A percentile compares a stretch with the other conserved stretches of the same genome.
phyloP scores from a whole-genome alignment of 192 early-diverging fungal species.

The Coemansia sp. region DNA sequence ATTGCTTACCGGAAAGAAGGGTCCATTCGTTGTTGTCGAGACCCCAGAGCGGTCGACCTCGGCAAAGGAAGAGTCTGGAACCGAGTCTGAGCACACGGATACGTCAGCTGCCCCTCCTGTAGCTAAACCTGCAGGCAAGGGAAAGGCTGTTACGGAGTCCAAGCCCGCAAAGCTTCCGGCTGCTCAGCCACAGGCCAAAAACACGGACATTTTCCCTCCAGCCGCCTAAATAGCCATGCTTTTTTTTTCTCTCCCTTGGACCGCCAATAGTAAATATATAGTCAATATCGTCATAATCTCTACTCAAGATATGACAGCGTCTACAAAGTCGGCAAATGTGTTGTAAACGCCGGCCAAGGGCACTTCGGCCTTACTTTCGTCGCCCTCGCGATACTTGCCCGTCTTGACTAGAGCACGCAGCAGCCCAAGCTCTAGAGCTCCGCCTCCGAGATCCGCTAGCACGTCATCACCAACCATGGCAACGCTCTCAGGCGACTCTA shows the following conservation, averaged over 20 bases:
- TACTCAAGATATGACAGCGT: slow-evolving; percentile 55
- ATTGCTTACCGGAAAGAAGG: slow-evolving; percentile 39
- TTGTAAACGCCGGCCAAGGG: slow-evolving; percentile 61
- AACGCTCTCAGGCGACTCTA: slow-evolving; percentile 56
- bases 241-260: neutral
- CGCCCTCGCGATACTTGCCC: slow-evolving; percentile 79
- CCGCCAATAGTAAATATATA: neutral
- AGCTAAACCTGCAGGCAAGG: neutral
- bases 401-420: slow-evolving; percentile 69
- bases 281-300: neutral
- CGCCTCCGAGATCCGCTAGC: slow-evolving; percentile 77
- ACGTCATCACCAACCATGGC: slow-evolving; percentile 92
- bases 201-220: slow-evolving; percentile 1
- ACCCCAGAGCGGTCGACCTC: slow-evolving; percentile 2
- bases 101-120: neutral
- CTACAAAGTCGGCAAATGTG: slow-evolving; percentile 70
- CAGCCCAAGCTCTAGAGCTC: slow-evolving; percentile 76
- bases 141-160: neutral
- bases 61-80: neutral
- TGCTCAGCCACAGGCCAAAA: neutral
- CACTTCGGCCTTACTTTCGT: slow-evolving; percentile 61
- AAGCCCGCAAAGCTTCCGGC: neutral
- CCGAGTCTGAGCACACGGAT: slow-evolving; percentile 8
- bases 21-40: slow-evolving; percentile 11
- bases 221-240: neutral